Conservation (phyloP, 345 rosid species). For the Aquilaria sinensis region DNA sequence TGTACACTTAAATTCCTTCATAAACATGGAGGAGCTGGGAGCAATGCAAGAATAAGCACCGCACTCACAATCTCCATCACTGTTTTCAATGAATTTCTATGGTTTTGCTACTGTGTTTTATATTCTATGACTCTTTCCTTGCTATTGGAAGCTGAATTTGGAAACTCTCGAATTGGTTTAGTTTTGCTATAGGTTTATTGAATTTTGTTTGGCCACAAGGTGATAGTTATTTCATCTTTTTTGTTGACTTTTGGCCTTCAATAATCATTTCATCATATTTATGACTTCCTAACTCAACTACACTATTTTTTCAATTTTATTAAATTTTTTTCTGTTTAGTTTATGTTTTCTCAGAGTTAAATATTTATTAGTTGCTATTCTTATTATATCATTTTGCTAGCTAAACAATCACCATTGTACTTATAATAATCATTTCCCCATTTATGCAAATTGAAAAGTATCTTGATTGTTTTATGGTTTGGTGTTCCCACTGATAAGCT, state of each 20-base stretch:
- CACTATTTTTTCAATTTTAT: too few species aligned
- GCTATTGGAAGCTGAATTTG: neutral
- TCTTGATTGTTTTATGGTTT: neutral
- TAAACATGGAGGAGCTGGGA: constrained; percentile 19
- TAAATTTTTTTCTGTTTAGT: too few species aligned
- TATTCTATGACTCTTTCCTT: neutral
- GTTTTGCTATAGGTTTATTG: too few species aligned
- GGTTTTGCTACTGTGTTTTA: neutral
- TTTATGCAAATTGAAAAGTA: neutral
- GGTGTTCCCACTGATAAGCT: neutral
- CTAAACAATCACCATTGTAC: too few species aligned
- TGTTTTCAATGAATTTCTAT: neutral
- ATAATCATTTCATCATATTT: too few species aligned
- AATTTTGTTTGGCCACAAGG: too few species aligned
- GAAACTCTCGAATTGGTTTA: neutral
- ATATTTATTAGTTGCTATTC: neutral
- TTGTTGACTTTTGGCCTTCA: too few species aligned
- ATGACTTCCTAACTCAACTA: too few species aligned
- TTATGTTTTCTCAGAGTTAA: constrained; percentile 4
- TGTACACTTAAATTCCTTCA: too few species aligned
- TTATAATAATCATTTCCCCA: neutral
- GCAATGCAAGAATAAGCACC: constrained; percentile 20
- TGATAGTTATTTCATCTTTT: too few species aligned
- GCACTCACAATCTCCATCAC: constrained; percentile 34
- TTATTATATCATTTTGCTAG: neutral